phyloP scores from a whole-genome alignment of 495 filamentous ascomycete species.

The Penicillium steckii region DNA sequence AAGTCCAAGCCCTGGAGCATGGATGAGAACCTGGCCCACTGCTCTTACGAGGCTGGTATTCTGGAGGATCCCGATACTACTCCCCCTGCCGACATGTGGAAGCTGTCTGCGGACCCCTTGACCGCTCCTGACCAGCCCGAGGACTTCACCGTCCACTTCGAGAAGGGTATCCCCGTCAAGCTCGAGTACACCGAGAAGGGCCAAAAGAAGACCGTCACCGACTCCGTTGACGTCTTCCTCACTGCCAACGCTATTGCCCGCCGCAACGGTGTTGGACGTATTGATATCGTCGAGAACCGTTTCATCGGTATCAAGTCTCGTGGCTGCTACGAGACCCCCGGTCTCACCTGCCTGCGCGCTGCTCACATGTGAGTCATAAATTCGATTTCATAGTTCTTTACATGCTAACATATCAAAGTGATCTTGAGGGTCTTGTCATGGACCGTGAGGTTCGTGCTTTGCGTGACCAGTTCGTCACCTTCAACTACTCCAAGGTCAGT shows the following conservation, averaged over 20 bases:
- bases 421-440: slow-evolving; percentile 81
- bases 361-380: slow-evolving; percentile 59
- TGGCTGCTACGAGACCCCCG: slow-evolving; percentile 87
- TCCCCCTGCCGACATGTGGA: slow-evolving; percentile 84
- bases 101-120: slow-evolving; percentile 68
- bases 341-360: slow-evolving; percentile 67
- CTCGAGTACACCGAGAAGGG: slow-evolving; percentile 55
- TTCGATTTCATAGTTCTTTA: background rate
- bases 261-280: slow-evolving; percentile 76
- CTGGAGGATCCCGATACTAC: slow-evolving; percentile 50
- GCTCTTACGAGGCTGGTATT: slow-evolving; percentile 83
- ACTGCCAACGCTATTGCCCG: slow-evolving; percentile 75
- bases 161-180: slow-evolving; percentile 80
- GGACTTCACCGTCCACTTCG: slow-evolving; percentile 77
- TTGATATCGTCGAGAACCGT: slow-evolving; percentile 91
- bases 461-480: slow-evolving; percentile 75
- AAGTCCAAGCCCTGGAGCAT: slow-evolving; percentile 81
- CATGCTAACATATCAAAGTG: slow-evolving; percentile 30
- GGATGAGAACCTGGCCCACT: slow-evolving; percentile 90
- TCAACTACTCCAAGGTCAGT: slow-evolving; percentile 63
- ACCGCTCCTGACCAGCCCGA: slow-evolving; percentile 73
- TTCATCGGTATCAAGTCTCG: slow-evolving; percentile 85
- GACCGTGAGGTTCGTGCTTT: slow-evolving; percentile 82
- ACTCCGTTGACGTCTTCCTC: slow-evolving; percentile 76
- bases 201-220: slow-evolving; percentile 62